Base-by-base conservation (phyloP, 192 early-diverging fungal genomes). In the Kickxella alabastrina region DNA sequence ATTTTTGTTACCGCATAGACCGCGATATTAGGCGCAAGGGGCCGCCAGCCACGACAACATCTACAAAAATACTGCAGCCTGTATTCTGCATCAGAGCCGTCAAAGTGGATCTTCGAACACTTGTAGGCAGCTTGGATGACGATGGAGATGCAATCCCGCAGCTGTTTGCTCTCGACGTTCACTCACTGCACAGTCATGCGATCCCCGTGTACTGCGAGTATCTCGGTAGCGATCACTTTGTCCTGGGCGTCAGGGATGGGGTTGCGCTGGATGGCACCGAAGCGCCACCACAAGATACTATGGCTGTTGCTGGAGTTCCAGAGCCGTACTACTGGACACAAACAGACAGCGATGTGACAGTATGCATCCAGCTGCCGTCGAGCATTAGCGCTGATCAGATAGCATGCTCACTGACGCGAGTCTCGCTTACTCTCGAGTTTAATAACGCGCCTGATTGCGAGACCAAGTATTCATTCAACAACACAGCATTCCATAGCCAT, bases 241-340 rank as follows among this genome's bases (percentile, higher is more conserved):
- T 75, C 4, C 49, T 75, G 9, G 72, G 72, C 0, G 72, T 75
- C 1, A 40, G 47, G 2, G 50, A 59, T 17, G 72, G 72, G 10
- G 39, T 75, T 1, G 57, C 52, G 4, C 40, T 65, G 13, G 72
- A 75, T n/a, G 65, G 65, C 12, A 75, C 72, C n/a, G 65, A 75
- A 52, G 24, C 54, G 6, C 40, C 27, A 12, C 29, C 22, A 12
- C 47, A 56, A 15, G 35, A 45, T 13, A 22, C 36, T n/a, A n/a
- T 40, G 26, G 23, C 49, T 6, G 45, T 27, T 24, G 26, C 28
- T 7, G 8, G 31, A 22, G 51, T 18, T 21, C 52, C 25, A 7
- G 57, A 58, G 1, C 74, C 64, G 4, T 90, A 90, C 60, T 75
- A 80, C 49, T 90, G 88, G 88, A 82, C 64, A 3, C 88, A 90